Percentiles rank a stretch among this genome's conserved stretches.
Conservation (phyloP, 805 yeast species). For the Tetrapisispora iriomotensis region DNA sequence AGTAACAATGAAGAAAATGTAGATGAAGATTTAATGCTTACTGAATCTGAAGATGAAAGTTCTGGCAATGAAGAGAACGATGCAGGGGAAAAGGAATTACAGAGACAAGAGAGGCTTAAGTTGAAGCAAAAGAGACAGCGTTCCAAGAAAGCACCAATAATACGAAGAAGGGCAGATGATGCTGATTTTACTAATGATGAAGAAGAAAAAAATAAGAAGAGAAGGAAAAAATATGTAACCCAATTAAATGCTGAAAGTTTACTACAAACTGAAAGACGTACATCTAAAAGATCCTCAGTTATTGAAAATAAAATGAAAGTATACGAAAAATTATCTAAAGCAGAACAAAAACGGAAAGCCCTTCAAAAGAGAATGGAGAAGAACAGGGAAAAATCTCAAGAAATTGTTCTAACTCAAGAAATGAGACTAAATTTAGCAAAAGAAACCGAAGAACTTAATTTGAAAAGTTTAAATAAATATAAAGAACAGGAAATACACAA, state of each 20-base stretch:
- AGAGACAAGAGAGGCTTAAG: slow-evolving; percentile 31
- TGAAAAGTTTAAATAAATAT: slow-evolving; percentile 62
- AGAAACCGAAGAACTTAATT: slow-evolving; percentile 72
- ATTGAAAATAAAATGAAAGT: slow-evolving; percentile 69
- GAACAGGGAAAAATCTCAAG: slow-evolving; percentile 38
- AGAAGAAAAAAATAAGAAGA: slow-evolving; percentile 11
- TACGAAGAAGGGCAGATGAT: slow-evolving; percentile 21
- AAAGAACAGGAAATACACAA: slow-evolving; percentile 77
- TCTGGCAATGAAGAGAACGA: slow-evolving; percentile 48
- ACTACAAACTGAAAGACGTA: slow-evolving; percentile 46
- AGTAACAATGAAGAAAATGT: neutral
- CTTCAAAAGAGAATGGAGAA: slow-evolving; percentile 35
- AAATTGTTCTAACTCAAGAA: slow-evolving; percentile 32
- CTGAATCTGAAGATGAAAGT: slow-evolving; percentile 31
- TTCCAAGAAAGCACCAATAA: slow-evolving; percentile 24
- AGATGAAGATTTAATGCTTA: slow-evolving; percentile 26
- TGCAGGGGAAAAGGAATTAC: slow-evolving; percentile 58
- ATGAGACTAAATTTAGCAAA: slow-evolving; percentile 62
- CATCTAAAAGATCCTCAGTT: slow-evolving; percentile 70
- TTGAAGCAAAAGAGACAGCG: slow-evolving; percentile 12
- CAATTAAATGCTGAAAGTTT: slow-evolving; percentile 43
- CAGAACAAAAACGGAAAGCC: slow-evolving; percentile 47
- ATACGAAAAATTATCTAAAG: slow-evolving; percentile 57
- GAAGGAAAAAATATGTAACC: slow-evolving; percentile 19
- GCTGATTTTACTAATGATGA: slow-evolving; percentile 7